Base-by-base conservation (phyloP, 2,329 filamentous ascomycete species). In the Fusarium piperis region DNA sequence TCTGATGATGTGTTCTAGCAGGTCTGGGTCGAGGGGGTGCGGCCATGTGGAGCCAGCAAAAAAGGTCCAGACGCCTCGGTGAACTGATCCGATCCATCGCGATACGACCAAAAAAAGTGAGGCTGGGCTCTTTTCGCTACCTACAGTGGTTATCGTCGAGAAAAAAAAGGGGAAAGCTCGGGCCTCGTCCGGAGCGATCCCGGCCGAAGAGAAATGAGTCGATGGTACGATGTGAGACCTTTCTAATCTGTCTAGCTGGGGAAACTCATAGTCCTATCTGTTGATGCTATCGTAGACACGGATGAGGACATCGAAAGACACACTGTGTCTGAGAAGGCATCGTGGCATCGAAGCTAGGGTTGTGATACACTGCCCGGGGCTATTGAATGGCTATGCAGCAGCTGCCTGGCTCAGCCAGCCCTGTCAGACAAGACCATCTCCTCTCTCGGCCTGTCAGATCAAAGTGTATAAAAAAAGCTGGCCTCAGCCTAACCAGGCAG, bases 341-440 rank as follows among this genome's bases (percentile, higher is more conserved):
- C 41, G n/a, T 53, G 53, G 38, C 38, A 41, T 41, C 30, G 38
- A 8, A 5, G n/a, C 38, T 20, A 41, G n/a, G 38, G 38, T 20
- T 23, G 38, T 41, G 38, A 41, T 41, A 41, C 38, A 56, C 36
- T 38, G n/a, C 26, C 28, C 51, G 59, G 32, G 48, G 36, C 62
- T 55, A 52, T 62, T 61, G 51, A 67, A 67, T 58, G 56, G 33
- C 38, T 41, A 20, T 55, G 33, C 38, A 44, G 44, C 53, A 67
- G 67, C 58, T 67, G 65, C 60, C 41, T 51, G 48, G 36, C 52
- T 71, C 68, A 71, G 68, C 68, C 68, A 71, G 68, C 68, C 67
- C 32, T 39, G 59, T 64, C 62, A 38, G 35, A 32, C 18, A 23
- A 23, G n/a, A 62, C 62, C 55, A 59, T 66, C 13, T 33, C 41